Evolutionary conservation across 1,139 yeast genomes (phyloP).

Genomic region (Blastobotrys indianensis): DNA sequence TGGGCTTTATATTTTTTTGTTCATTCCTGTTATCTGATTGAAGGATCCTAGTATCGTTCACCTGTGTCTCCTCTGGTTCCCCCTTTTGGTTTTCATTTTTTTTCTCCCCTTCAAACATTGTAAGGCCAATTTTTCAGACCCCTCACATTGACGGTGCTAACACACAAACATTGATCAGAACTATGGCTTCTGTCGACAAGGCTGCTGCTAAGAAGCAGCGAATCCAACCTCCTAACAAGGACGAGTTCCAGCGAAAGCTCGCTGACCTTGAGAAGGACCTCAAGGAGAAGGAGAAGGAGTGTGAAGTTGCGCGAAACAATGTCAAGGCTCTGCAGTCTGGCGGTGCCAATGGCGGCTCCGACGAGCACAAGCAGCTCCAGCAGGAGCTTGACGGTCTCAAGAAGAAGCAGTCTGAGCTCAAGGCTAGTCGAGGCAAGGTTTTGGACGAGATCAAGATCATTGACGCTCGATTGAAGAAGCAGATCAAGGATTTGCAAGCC

Average conservation of each 20-base stretch:
- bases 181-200: constrained; percentile 3
- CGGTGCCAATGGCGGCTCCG: constrained; percentile 26
- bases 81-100: too few relatives aligned
- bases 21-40: too few relatives aligned
- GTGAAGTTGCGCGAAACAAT: constrained; percentile 23
- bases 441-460: constrained; percentile 67
- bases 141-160: background rate
- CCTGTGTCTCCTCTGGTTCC: too few relatives aligned
- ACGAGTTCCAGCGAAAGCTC: constrained; percentile 57
- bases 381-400: constrained; percentile 51
- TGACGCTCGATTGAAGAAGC: constrained; percentile 71
- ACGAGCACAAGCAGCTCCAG: constrained; percentile 60
- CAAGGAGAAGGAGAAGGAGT: constrained; percentile 56
- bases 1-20: too few relatives aligned
- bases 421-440: constrained; percentile 60
- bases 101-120: too few relatives aligned
- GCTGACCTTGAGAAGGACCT: constrained; percentile 60
- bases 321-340: constrained; percentile 26
- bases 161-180: background rate
- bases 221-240: constrained; percentile 34
- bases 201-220: constrained; percentile 18
- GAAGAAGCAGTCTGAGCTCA: constrained; percentile 63
- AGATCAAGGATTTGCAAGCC: constrained; percentile 66
- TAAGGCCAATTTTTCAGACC: too few relatives aligned
- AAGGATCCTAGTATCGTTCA: too few relatives aligned